Evolutionary conservation across 2,329 filamentous ascomycete genomes (phyloP).

Genomic region (Sodiomyces alkalinus): DNA sequence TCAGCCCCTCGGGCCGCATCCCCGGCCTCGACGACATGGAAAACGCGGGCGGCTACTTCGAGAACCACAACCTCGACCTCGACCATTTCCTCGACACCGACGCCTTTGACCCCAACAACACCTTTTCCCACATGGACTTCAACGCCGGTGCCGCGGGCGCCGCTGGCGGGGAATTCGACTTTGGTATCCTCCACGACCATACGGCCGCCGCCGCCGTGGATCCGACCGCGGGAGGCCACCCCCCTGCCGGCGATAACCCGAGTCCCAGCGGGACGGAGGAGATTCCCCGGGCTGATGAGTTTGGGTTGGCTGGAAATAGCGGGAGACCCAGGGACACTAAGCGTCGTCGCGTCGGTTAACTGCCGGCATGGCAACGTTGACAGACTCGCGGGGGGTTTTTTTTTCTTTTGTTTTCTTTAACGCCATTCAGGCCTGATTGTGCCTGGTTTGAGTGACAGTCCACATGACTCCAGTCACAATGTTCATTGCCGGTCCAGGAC

Average conservation of each 20-base stretch:
- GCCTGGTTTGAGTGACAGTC: no score
- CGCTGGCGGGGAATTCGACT: constrained; percentile 35
- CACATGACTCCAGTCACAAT: no score
- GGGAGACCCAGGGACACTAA: constrained; percentile 17
- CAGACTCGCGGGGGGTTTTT: background rate
- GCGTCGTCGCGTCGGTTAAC: constrained; percentile 20
- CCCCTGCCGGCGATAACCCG: constrained; percentile 14
- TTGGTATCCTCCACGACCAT: constrained; percentile 25
- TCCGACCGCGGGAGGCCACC: no score
- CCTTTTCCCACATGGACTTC: constrained; percentile 23
- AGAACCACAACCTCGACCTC: constrained; percentile 24
- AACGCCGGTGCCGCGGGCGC: constrained; percentile 25
- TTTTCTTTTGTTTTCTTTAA: background rate
- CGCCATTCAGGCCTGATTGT: no score
- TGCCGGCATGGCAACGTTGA: background rate
- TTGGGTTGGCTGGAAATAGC: constrained; percentile 14
- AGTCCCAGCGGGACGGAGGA: constrained; percentile 36
- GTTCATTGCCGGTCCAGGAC: no score
- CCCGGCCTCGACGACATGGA: constrained; percentile 44
- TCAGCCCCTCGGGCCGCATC: constrained; percentile 67
- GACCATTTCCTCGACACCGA: constrained; percentile 31
- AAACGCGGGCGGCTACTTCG: constrained; percentile 13
- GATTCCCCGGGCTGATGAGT: constrained; percentile 30
- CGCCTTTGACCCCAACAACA: constrained; percentile 26
- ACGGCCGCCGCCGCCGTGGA: constrained; percentile 12